Conservation (phyloP, 805 yeast species). For the Wickerhamiella occidentalis region DNA sequence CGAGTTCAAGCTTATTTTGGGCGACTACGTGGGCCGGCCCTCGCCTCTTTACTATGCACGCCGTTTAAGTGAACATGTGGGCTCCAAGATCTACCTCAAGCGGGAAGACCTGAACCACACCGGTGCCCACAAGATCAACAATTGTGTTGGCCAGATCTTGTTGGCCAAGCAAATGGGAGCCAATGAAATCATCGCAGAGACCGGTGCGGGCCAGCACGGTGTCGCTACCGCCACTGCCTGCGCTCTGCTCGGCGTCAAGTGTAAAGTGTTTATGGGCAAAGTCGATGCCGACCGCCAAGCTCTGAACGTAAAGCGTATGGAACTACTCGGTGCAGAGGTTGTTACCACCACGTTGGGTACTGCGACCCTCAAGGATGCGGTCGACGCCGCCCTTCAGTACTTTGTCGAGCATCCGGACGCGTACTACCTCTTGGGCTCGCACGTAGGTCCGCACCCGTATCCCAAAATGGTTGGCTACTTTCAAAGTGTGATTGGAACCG, state of each 20-base stretch:
- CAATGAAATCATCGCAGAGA: conserved; percentile 36
- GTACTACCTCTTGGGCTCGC: conserved; percentile 93
- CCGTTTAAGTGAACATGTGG: conserved; percentile 75
- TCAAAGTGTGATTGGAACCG: conserved; percentile 93
- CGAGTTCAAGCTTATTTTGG: conserved; percentile 61
- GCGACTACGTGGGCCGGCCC: conserved; percentile 92
- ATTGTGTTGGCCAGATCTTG: conserved; percentile 36
- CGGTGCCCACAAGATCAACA: conserved; percentile 39
- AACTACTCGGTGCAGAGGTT: conserved; percentile 89
- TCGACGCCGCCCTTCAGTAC: conserved; percentile 86
- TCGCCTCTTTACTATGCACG: conserved; percentile 85
- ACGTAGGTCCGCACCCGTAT: conserved; percentile 98
- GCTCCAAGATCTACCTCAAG: conserved; percentile 92
- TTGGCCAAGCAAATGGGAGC: conserved; percentile 36
- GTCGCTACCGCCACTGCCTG: conserved; percentile 40
- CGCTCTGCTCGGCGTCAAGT: conserved; percentile 64
- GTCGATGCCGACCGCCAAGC: conserved; percentile 99
- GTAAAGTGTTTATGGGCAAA: conserved; percentile 97
- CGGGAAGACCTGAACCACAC: conserved; percentile 68
- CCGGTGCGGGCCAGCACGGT: conserved; percentile 43
- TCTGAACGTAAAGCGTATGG: conserved; percentile 91
- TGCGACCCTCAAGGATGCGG: conserved; percentile 90
- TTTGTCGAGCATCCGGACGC: conserved; percentile 88
- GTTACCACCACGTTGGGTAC: conserved; percentile 90
- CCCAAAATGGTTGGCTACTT: conserved; percentile 95